Evolutionary conservation across 2,329 filamentous ascomycete genomes (phyloP), one percentile per base, ranked within the genome.

Genomic region (Lasiodiplodia sp.): DNA sequence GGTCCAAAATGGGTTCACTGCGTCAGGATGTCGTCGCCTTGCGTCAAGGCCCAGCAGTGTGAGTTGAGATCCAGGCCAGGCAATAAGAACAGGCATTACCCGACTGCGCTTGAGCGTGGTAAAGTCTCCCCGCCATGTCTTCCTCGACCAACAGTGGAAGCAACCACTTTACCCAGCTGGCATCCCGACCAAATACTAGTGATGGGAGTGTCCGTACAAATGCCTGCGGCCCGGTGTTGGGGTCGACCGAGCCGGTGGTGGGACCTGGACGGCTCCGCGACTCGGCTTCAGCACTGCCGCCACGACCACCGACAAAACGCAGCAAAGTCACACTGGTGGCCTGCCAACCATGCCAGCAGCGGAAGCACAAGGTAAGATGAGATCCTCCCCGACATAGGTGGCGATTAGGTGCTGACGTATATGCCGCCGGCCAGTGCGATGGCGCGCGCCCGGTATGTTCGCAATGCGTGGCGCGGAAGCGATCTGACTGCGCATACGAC

Each of bases 401-500:
- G 25, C 16, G 12, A 10, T 12, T 5, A 8, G 11, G 14, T 44
- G 40, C 66, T 68, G 40, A 62, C 31, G 21, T 12, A 16, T 68
- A 4, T 14, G 11, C 8, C 8, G 4, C 6, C 11, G 4, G 2
- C 10, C 14, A 64, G 70, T 72, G 71, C 44, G 69, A 72, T 60
- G 71, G 71, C 1, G 38, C 31, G 14, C 65, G 71, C 14, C 71
- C 71, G n/a, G 60, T 55, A 6, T 72, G 71, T 47, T 67, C 66
- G 49, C 58, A 68, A 2, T 72, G 71, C 67, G 16, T 28, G 18
- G 49, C 31, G 14, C 68, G 62, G 34, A 71, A 70, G 40, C 64
- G 69, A 23, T 23, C 51, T 14, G 66, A 71, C 21, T 72, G 71
- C 52, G n/a, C 40, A 21, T 72, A 72, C 70, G 70, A 72, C 51